Evolutionary conservation across 2,329 filamentous ascomycete genomes (phyloP), one percentile per base, ranked within the genome.

Genomic region (Dactylellina leptospora): DNA sequence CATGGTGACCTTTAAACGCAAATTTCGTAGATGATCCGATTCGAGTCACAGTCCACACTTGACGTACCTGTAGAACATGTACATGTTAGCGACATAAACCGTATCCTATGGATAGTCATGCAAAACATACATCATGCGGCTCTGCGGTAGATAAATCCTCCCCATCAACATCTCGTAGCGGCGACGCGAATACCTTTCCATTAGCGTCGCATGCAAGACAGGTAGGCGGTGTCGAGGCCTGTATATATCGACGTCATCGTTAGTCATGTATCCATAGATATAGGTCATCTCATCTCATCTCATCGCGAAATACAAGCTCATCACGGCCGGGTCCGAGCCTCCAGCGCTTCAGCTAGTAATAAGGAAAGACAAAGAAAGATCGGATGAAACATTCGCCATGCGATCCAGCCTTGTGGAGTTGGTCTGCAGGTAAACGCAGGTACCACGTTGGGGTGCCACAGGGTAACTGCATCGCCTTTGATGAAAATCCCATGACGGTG

Each of bases 21-120:
- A 91, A 89, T 30, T 85, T 84, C 74, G 96, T 91, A 0, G 90
- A 93, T 2, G 93, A 93, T 0, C 89, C 86, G 10, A 97, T 88
- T 75, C 85, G 86, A 76, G 90, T 96, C 71, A 91, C 92, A 75
- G 97, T 87, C 91, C 93, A 99, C 13, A 99, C 95, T 82, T 97
- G 93, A 42, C 69, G 60, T 27, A 73, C 61, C 69, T 73, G 44
- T 40, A 25, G 11, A 62, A 40, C 40, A 45, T 45, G 6, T 18
- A 22, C 22, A 45, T 20, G 11, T 45, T 50, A 10, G 30, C 23
- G n/a, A 47, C 18, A 30, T 30, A 20, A 47, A 33, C 47, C 4
- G 3, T 4, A 60, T 50, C 16, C 10, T 16, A 22, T 18, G 0
- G 16, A n/a, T 47, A 22, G 16, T 9, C 20, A 38, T 20, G 16